Percentiles rank a stretch among this genome's conserved stretches.
Conservation (phyloP, 352 stramenopile species). For the Globisporangium middletonii region DNA sequence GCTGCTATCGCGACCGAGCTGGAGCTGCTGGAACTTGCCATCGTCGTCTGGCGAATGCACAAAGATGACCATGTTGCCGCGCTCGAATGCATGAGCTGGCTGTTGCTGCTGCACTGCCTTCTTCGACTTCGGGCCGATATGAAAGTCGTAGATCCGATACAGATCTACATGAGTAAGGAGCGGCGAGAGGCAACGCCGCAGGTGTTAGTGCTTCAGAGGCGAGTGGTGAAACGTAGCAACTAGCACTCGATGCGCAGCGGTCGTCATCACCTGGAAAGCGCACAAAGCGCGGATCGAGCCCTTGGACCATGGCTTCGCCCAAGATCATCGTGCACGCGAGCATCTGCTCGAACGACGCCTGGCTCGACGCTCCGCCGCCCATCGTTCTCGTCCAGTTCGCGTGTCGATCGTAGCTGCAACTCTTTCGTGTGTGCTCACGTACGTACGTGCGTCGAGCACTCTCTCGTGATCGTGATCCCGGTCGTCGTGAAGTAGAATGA, state of each 20-base stretch:
- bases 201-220: too few relatives aligned
- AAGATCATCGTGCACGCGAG: conserved; percentile 83
- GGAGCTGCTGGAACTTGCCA: conserved; percentile 45
- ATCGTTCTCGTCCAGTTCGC: conserved; percentile 17
- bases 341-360: conserved; percentile 76
- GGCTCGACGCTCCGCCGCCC: conserved; percentile 62
- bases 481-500: too few relatives aligned
- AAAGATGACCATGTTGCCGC: conserved; percentile 58
- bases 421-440: too few relatives aligned
- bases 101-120: conserved; percentile 29
- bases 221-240: neutral
- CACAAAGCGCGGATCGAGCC: conserved; percentile 70
- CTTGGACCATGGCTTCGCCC: conserved; percentile 75
- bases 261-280: conserved; percentile 48
- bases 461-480: too few relatives aligned
- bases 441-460: too few relatives aligned
- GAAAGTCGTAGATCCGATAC: conserved; percentile 80
- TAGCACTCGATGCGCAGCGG: neutral
- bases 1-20: conserved; percentile 17
- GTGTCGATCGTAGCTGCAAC: too few relatives aligned
- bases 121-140: conserved; percentile 66
- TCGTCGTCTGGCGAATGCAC: conserved; percentile 45
- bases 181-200: too few relatives aligned
- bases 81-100: conserved; percentile 26
- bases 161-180: conserved; percentile 26